Evolutionary conservation across 179 eudicot genomes (phyloP), one percentile per base, ranked within the genome.

Genomic region (Carnegiea gigantea): DNA sequence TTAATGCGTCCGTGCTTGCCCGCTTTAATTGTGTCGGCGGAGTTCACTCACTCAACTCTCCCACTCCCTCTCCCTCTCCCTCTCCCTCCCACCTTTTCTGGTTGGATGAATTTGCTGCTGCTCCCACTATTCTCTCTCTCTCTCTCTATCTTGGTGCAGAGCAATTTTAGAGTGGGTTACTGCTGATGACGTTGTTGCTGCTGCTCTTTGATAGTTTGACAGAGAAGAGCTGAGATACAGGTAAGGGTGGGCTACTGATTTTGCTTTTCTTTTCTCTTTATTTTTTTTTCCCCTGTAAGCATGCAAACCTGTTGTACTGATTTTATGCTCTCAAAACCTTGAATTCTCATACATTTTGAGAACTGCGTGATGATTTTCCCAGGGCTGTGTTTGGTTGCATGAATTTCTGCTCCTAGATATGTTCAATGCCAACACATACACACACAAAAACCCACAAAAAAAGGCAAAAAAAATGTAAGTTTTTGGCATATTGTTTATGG

Each of bases 21-120:
- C 49, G 23, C 49, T 77, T 59, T 77, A 57, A 57, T 57, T 30
- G 79, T 77, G 79, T 77, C 79, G 79, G 79, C 79, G 79, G 70
- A 9, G 21, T 46, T 71, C 68, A 70, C 49, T 36, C 44, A 2
- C 59, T 80, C 11, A n/a, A 9, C 9, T 59, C 23, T 12, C 48
- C 12, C 40, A 33, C 36, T 33, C 3, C 21, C 67, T 20, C 70
- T 20, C 70, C 23, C 67, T n/a, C 73, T 20, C 57, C 21, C 64
- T 33, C 51, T 75, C 28, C 24, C 78, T 46, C 53, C 75, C 70
- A 14, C 6, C 20, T 21, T 24, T 65, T 77, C 53, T 53, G 28
- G 10, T 68, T n/a, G 60, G 49, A 43, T 73, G 54, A 40, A 44
- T 67, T 74, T 23, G 57, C 49, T 17, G 36, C 65, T 70, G n/a